phyloP scores from a whole-genome alignment of 345 rosid species.

The Cardamine chenopodiifolia region DNA sequence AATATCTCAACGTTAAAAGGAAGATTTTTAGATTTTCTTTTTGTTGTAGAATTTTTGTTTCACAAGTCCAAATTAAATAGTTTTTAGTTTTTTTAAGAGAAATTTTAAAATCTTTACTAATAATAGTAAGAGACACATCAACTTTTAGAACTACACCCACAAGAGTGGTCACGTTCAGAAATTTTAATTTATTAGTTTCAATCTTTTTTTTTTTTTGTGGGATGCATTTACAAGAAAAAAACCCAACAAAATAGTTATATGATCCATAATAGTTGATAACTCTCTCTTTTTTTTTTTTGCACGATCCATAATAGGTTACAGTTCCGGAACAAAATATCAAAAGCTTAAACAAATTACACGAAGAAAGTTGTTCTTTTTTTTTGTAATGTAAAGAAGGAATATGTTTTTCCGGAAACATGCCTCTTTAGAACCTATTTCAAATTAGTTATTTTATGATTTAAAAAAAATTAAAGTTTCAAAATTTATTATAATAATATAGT shows the following conservation, averaged over 20 bases:
- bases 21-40: background rate
- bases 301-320: background rate
- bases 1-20: conserved; percentile 18
- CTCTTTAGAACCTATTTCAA: no score
- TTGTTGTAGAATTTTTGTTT: background rate
- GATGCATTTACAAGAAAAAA: background rate
- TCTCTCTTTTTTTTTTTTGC: background rate
- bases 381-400: no score
- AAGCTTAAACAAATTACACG: no score
- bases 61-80: background rate
- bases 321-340: no score
- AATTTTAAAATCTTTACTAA: background rate
- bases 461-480: no score
- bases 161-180: conserved; percentile 7
- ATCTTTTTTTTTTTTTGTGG: background rate
- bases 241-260: background rate
- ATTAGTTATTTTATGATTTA: background rate
- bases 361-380: no score
- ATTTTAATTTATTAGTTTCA: background rate
- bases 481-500: no score
- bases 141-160: background rate
- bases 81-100: background rate
- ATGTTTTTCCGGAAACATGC: no score
- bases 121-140: background rate
- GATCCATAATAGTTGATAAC: background rate